phyloP scores from a whole-genome alignment of 768 basidiomycete species.

The Solioccasus polychromus region DNA sequence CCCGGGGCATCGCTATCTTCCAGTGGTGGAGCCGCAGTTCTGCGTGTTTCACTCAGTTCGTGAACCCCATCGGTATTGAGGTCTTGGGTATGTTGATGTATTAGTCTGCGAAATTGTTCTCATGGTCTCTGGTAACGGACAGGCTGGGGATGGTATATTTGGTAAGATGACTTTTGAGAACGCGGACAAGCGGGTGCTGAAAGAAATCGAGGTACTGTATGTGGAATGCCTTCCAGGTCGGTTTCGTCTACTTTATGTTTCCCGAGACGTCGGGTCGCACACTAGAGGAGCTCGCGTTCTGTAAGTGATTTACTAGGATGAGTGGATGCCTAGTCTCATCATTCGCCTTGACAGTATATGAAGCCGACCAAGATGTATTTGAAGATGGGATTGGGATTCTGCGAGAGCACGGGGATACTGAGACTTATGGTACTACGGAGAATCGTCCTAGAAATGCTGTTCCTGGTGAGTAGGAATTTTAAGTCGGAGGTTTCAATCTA shows the following conservation, averaged over 20 bases:
- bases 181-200: background rate
- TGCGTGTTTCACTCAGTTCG: conserved; percentile 1
- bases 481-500: no score
- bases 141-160: conserved; percentile 14
- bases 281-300: conserved; percentile 17
- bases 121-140: background rate
- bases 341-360: background rate
- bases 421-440: background rate
- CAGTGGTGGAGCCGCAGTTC: conserved; percentile 51
- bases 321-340: background rate
- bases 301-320: conserved; percentile 7
- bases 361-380: background rate
- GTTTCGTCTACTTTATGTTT: conserved; percentile 16
- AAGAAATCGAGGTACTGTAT: conserved; percentile 9
- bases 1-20: conserved; percentile 59
- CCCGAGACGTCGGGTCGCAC: conserved; percentile 19
- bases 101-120: background rate
- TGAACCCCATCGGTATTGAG: conserved; percentile 11
- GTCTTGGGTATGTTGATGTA: background rate
- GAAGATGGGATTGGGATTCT: background rate
- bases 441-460: no score
- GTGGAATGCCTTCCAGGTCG: conserved; percentile 15
- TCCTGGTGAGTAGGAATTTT: no score
- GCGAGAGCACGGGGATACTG: background rate
- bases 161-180: background rate